These are phyloP conservation scores for Naganishia albida DNA, from an alignment of 1,284 basidiomycete species.

Conservation along the genomic window DNA sequence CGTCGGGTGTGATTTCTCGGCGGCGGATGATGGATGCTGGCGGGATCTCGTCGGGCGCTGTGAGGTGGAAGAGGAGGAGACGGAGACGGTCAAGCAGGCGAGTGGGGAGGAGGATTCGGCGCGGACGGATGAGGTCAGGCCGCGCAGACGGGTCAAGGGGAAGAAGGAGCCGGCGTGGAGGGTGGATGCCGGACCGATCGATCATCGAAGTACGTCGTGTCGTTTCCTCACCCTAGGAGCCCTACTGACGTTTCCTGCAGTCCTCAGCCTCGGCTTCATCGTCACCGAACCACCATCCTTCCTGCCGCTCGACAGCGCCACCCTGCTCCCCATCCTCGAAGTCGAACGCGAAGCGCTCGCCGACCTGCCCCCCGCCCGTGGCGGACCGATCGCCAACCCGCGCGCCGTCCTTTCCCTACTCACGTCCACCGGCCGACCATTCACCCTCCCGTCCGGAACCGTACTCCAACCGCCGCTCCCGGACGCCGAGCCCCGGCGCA, in stretches of 20 bases:
- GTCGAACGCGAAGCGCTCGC: slow-evolving; percentile 56
- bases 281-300: slow-evolving; percentile 64
- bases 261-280: slow-evolving; percentile 79
- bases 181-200: slow-evolving; percentile 76
- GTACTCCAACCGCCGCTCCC: slow-evolving; percentile 67
- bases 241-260: slow-evolving; percentile 55
- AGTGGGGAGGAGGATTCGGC: not conserved
- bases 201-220: slow-evolving; percentile 67
- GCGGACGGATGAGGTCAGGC: slow-evolving; percentile 37
- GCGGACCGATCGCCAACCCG: slow-evolving; percentile 63
- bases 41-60: slow-evolving; percentile 54
- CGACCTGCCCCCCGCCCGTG: slow-evolving; percentile 56
- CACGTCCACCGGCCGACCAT: slow-evolving; percentile 62
- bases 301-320: slow-evolving; percentile 48
- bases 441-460: slow-evolving; percentile 75
- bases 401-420: slow-evolving; percentile 69
- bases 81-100: not conserved
- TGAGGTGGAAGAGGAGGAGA: slow-evolving; percentile 6
- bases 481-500: slow-evolving; percentile 55
- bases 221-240: not conserved
- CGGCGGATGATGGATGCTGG: slow-evolving; percentile 72
- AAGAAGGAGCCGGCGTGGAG: slow-evolving; percentile 52
- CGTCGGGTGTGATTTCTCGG: slow-evolving; percentile 65
- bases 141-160: slow-evolving; percentile 44
- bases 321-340: slow-evolving; percentile 51